These are phyloP conservation scores for Aspergillus fischeri DNA, from an alignment of 2,329 filamentous ascomycete species.

Conservation along the genomic window DNA sequence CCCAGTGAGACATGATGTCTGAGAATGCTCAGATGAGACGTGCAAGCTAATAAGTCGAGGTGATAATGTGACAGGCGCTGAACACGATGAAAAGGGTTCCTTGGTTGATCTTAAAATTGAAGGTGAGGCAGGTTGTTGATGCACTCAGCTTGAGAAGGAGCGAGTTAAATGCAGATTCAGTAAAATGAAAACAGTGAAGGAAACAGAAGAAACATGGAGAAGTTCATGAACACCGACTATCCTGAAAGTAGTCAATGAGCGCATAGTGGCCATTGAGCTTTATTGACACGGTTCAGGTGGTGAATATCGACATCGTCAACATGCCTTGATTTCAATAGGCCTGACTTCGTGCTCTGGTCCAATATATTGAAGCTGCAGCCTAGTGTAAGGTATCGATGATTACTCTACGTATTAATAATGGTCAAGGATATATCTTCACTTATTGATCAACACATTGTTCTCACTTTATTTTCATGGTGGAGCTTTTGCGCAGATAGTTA, in stretches of 20 bases:
- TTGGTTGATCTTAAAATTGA: no score
- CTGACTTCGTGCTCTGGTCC: no score
- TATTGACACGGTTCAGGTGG: background rate
- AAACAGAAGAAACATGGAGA: background rate
- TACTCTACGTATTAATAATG: no score
- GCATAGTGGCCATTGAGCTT: background rate
- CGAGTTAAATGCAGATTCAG: background rate
- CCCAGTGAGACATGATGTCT: background rate
- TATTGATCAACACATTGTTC: no score
- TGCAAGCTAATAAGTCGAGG: background rate
- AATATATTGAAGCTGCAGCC: background rate
- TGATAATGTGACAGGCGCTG: background rate
- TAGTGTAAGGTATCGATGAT: no score
- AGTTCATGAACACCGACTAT: background rate
- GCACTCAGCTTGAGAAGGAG: background rate
- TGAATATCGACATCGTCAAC: background rate
- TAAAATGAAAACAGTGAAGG: no score
- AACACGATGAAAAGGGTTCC: background rate
- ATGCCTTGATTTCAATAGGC: background rate
- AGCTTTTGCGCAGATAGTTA: no score
- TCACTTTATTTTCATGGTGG: no score
- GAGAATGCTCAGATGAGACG: background rate
- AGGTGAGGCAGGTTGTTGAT: background rate
- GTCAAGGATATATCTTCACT: no score
- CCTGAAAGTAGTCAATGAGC: background rate